These are phyloP conservation scores for Sphagnum tenellum DNA, from an alignment of 225 moss, liverwort and hornwort species.

Conservation along the genomic window DNA sequence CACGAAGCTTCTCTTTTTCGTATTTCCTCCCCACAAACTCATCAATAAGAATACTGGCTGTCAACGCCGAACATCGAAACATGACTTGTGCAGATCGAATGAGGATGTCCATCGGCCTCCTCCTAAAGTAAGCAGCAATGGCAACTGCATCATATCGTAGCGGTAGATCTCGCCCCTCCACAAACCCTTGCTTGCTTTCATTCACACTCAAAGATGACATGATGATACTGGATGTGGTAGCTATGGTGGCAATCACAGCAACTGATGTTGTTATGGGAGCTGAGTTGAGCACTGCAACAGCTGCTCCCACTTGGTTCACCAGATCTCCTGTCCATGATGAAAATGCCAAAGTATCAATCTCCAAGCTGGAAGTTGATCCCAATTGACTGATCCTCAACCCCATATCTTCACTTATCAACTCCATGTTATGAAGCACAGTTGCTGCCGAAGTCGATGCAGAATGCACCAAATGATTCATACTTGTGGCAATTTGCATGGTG, in stretches of 20 bases:
- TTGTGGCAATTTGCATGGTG: too few species aligned
- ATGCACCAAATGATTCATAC: too few species aligned
- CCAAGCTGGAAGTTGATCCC: constrained; percentile 16
- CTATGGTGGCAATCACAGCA: constrained; percentile 42
- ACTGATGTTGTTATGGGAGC: constrained; percentile 29
- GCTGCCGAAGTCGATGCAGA: constrained; percentile 15
- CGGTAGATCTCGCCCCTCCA: constrained; percentile 76
- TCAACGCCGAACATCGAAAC: constrained; percentile 51
- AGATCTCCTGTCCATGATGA: constrained; percentile 31
- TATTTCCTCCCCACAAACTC: constrained; percentile 33
- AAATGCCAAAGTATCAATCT: constrained; percentile 36
- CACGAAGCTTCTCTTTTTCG: constrained; percentile 51
- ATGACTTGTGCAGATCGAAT: constrained; percentile 48
- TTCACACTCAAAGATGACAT: constrained; percentile 30
- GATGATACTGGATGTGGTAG: constrained; percentile 33
- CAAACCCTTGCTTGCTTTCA: constrained; percentile 20
- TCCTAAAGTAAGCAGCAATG: constrained; percentile 53
- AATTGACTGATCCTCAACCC: constrained; percentile 35
- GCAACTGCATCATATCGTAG: constrained; percentile 59
- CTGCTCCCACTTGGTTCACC: constrained; percentile 28
- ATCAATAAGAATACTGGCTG: constrained; percentile 53
- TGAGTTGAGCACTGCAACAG: constrained; percentile 20
- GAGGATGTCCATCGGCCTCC: constrained; percentile 52
- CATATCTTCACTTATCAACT: constrained; percentile 31
- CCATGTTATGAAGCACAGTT: constrained; percentile 33